These are phyloP conservation scores for Fusarium tanahbumbuense DNA, from an alignment of 2,329 filamentous ascomycete genomes.

Conservation along the genomic window DNA sequence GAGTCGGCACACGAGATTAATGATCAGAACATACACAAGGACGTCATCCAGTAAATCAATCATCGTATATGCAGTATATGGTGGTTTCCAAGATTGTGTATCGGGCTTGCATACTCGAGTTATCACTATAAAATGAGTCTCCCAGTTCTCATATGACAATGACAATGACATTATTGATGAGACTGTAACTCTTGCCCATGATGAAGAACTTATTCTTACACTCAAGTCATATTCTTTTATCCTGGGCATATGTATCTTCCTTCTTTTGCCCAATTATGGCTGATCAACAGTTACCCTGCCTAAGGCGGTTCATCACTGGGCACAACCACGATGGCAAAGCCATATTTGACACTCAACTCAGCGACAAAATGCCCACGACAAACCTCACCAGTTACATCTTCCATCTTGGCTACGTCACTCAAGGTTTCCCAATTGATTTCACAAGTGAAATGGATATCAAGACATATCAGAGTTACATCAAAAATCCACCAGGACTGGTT, in stretches of 20 bases:
- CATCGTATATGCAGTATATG: background rate
- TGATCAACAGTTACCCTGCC: slow-evolving; percentile 25
- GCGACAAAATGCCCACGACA: slow-evolving; percentile 21
- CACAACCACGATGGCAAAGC: slow-evolving; percentile 37
- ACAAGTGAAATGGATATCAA: slow-evolving; percentile 27
- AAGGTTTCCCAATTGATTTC: slow-evolving; percentile 21
- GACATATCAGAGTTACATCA: slow-evolving; percentile 23
- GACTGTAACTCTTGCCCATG: background rate
- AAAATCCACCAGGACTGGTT: slow-evolving; percentile 40
- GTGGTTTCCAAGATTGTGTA: background rate
- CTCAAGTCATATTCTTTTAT: background rate
- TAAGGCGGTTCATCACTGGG: slow-evolving; percentile 38
- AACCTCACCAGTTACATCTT: slow-evolving; percentile 31
- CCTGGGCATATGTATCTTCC: background rate
- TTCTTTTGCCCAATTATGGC: slow-evolving; percentile 3
- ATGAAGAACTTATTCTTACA: background rate
- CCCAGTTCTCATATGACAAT: background rate
- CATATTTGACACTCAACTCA: slow-evolving; percentile 33
- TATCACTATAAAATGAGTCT: background rate
- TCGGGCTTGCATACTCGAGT: background rate
- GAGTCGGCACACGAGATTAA: background rate
- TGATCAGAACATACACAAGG: background rate
- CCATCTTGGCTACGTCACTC: slow-evolving; percentile 36
- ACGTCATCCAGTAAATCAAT: background rate
- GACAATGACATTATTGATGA: background rate